A percentile compares a stretch with the other conserved stretches of the same genome.
Conservation (phyloP, 257 asterid genomes). For the Handroanthus guayacan region DNA sequence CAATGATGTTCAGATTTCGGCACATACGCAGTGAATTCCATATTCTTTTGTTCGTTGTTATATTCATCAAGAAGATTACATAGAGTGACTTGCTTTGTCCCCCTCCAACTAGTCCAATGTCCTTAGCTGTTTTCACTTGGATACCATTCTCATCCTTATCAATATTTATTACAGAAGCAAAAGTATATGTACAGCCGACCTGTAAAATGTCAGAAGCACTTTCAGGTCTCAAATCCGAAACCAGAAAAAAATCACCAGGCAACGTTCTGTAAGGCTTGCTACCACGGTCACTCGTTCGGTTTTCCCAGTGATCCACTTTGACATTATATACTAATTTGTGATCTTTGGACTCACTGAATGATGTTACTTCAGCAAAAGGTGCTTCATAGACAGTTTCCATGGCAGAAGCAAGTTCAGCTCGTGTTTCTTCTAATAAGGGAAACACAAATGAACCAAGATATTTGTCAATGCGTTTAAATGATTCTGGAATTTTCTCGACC, state of each 20-base stretch:
- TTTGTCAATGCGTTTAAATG: constrained; percentile 45
- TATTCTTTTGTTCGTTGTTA: constrained; percentile 46
- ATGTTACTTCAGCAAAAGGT: constrained; percentile 58
- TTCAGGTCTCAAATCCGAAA: constrained; percentile 51
- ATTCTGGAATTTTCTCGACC: constrained; percentile 58
- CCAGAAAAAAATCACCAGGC: constrained; percentile 59
- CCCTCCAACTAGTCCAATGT: constrained; percentile 24
- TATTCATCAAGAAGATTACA: constrained; percentile 53
- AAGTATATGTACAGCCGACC: constrained; percentile 38
- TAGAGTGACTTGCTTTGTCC: constrained; percentile 20
- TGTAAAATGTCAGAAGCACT: constrained; percentile 42
- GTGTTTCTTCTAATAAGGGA: constrained; percentile 70
- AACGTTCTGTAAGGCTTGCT: constrained; percentile 51
- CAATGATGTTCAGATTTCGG: constrained; percentile 36
- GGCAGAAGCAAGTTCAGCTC: constrained; percentile 54
- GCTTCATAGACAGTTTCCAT: constrained; percentile 47
- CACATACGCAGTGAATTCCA: constrained; percentile 57
- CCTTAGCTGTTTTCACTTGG: constrained; percentile 34
- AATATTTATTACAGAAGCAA: constrained; percentile 52
- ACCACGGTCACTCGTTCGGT: constrained; percentile 41
- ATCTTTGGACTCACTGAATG: not conserved
- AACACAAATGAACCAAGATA: constrained; percentile 51
- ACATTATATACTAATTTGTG: constrained; percentile 14
- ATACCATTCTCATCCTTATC: constrained; percentile 39
- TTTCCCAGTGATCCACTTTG: constrained; percentile 48